Conservation (phyloP, 441 rosid species). For the Croton laevigatus region DNA sequence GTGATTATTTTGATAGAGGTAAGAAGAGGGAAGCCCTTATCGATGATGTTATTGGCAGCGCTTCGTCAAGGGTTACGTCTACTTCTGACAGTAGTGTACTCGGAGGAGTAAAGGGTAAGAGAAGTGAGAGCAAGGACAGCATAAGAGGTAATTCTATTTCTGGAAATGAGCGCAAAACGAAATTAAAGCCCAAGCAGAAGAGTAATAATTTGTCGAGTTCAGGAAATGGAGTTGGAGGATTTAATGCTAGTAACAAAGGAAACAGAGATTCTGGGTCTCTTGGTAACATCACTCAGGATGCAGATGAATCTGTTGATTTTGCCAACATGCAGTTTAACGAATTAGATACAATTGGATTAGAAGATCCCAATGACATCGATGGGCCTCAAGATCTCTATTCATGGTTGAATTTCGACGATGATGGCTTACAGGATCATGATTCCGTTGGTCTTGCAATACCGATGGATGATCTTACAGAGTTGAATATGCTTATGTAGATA, state of each 20-base stretch:
- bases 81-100: slow-evolving; percentile 40
- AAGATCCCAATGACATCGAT: slow-evolving; percentile 30
- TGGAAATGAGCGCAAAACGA: slow-evolving; percentile 45
- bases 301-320: slow-evolving; percentile 46
- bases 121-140: slow-evolving; percentile 44
- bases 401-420: slow-evolving; percentile 61
- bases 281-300: slow-evolving; percentile 19
- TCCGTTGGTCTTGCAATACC: slow-evolving; percentile 78
- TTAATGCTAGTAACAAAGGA: slow-evolving; percentile 18
- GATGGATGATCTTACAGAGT: slow-evolving; percentile 77
- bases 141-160: slow-evolving; percentile 23
- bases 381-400: slow-evolving; percentile 54
- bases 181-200: slow-evolving; percentile 63
- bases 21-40: slow-evolving; percentile 69
- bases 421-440: slow-evolving; percentile 66
- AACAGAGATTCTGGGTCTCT: slow-evolving; percentile 19
- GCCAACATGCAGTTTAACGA: slow-evolving; percentile 47
- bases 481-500: slow-evolving; percentile 34
- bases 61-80: slow-evolving; percentile 62
- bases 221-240: slow-evolving; percentile 29
- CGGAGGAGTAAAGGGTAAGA: slow-evolving; percentile 50
- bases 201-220: slow-evolving; percentile 37
- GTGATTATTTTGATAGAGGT: slow-evolving; percentile 30
- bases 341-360: slow-evolving; percentile 46
- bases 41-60: slow-evolving; percentile 71